phyloP scores from a whole-genome alignment of 257 asterid genomes.

The Misopates orontium region DNA sequence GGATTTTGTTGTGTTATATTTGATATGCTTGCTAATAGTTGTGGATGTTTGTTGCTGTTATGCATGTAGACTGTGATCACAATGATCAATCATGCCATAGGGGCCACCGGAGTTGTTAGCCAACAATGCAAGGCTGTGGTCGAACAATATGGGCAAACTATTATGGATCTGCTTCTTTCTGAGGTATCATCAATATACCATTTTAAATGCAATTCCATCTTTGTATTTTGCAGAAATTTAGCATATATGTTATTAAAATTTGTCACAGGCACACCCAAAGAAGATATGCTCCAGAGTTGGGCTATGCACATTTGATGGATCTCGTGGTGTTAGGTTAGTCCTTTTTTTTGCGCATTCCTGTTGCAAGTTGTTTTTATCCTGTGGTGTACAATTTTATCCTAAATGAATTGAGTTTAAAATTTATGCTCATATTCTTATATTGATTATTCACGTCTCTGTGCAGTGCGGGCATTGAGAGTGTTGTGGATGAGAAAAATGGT shows the following conservation, averaged over 20 bases:
- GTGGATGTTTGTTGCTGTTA: constrained; percentile 6
- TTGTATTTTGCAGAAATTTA: background rate
- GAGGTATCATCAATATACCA: constrained; percentile 43
- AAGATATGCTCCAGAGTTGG: constrained; percentile 77
- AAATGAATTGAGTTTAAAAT: background rate
- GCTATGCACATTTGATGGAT: constrained; percentile 68
- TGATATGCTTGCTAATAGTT: background rate
- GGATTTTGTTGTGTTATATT: background rate
- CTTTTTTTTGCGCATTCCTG: background rate
- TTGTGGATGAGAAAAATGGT: constrained; percentile 39
- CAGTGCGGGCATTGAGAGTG: constrained; percentile 71
- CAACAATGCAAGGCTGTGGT: constrained; percentile 86
- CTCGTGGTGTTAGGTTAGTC: constrained; percentile 70
- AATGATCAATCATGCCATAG: constrained; percentile 93
- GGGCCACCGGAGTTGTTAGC: constrained; percentile 86
- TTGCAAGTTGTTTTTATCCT: background rate
- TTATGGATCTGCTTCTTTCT: constrained; percentile 62
- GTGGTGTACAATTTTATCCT: background rate
- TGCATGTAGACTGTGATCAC: constrained; percentile 59
- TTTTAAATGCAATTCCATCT: background rate
- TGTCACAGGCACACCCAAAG: constrained; percentile 56
- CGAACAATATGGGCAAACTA: constrained; percentile 65
- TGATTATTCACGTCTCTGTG: background rate
- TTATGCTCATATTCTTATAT: background rate
- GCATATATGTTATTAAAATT: background rate